Evolutionary conservation across 78 protist genomes (phyloP).

Genomic region (Dictyostelium citrinum): DNA sequence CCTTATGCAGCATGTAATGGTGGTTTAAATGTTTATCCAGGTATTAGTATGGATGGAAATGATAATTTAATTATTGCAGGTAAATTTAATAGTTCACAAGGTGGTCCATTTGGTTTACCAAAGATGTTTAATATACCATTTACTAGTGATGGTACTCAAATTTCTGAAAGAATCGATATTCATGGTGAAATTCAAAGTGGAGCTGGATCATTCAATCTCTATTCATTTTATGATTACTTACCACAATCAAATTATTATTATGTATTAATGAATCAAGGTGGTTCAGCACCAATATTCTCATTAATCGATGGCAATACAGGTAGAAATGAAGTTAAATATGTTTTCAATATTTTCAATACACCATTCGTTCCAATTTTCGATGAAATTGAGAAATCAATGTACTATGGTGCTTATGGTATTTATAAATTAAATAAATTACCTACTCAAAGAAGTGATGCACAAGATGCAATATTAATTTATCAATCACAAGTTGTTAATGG

Average conservation of each 20-base stretch:
- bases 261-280: neutral
- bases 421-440: conserved; percentile 7
- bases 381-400: neutral
- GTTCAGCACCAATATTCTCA: conserved; percentile 4
- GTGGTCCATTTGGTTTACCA: conserved; percentile 13
- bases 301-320: neutral
- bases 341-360: conserved; percentile 9
- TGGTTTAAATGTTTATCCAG: conserved; percentile 5
- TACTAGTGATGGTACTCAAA: neutral
- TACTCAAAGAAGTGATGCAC: neutral
- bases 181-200: neutral
- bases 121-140: neutral
- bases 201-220: neutral
- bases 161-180: neutral
- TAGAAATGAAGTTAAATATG: neutral
- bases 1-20: conserved; percentile 23
- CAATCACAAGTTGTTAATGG: conserved; percentile 11
- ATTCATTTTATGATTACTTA: neutral
- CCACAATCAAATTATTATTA: neutral
- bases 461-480: neutral
- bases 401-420: conserved; percentile 6
- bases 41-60: conserved; percentile 3
- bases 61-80: neutral
- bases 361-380: neutral
- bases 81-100: neutral